Evolutionary conservation across 2,329 filamentous ascomycete species (phyloP), one percentile per base, ranked within the genome.

Genomic region (Pyricularia pennisetigena): DNA sequence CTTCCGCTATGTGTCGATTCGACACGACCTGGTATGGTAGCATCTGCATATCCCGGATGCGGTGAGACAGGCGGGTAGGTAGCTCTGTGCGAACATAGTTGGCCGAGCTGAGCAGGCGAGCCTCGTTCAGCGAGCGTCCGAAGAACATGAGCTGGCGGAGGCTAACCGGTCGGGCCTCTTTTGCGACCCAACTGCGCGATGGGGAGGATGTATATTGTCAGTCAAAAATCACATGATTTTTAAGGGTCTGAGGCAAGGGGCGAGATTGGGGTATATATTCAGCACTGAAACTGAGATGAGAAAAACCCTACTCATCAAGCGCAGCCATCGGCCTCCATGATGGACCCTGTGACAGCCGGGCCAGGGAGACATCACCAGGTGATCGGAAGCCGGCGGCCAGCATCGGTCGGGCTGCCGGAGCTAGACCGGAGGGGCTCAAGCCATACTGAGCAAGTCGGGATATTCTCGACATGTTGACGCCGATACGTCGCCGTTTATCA

Each of bases 11-110:
- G 78, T 99, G 93, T 7, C 88, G 88, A 74, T 99, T 99, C n/a
- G 92, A 94, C 65, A 98, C 92, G 68, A 98, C 94, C 54, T 95
- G 92, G 76, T 97, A 99, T 23, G 95, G 95, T 59, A 99, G 84
- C 71, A 92, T 94, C 78, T 99, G 95, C 87, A 99, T 98, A 77
- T 99, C 94, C 69, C 96, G 92, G 71, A 99, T 89, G 41, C 95
- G 91, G 79, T 99, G 95, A 23, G 94, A 93, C 72, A 98, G 87
- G 73, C 93, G 94, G 72, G 91, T 95, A 7, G 94, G 94, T 67
- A 99, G 86, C 81, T 99, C 95, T 5, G 93, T 93, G 69, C 95
- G 91, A 67, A 98, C 94, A 82, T 99, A 99, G 80, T 99, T 99
- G 70, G 95, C 95, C 62, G 94, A 97, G 80, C 92, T 94, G 73